These are phyloP conservation scores for Blepharisma undulans DNA, from an alignment of 169 alveolate genomes.

Conservation along the genomic window DNA sequence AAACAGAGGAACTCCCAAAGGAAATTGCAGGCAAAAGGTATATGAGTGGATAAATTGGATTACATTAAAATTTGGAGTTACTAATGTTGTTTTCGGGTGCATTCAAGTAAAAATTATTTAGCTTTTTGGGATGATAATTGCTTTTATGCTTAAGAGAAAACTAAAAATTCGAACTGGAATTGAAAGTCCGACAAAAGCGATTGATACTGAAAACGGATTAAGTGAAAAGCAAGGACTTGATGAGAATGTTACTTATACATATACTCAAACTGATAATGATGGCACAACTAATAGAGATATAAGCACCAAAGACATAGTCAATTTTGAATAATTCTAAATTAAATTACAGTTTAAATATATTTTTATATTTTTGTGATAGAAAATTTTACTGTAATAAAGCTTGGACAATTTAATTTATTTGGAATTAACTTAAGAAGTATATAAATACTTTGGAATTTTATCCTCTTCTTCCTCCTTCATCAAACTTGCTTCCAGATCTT, in stretches of 20 bases:
- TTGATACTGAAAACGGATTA: too few species aligned
- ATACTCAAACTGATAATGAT: background rate
- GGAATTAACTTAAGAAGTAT: background rate
- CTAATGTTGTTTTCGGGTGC: background rate
- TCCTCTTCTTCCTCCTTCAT: background rate
- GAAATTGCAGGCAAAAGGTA: background rate
- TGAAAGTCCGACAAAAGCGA: background rate
- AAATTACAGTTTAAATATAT: too few species aligned
- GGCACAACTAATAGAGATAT: background rate
- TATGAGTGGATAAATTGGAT: background rate
- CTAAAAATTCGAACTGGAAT: background rate
- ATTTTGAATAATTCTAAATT: background rate
- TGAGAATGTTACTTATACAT: background rate
- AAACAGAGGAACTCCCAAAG: background rate
- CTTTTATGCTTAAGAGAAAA: background rate
- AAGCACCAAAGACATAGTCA: background rate
- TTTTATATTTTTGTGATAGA: too few species aligned
- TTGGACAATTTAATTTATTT: background rate
- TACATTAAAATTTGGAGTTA: background rate
- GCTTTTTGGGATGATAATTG: background rate
- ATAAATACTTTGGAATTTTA: background rate
- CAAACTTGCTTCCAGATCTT: background rate
- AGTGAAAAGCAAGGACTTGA: too few species aligned
- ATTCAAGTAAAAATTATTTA: background rate
- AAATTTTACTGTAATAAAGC: too few species aligned